These are phyloP conservation scores for Dothidotthia symphoricarpi DNA, from an alignment of 2,329 filamentous ascomycete species.

Conservation along the genomic window DNA sequence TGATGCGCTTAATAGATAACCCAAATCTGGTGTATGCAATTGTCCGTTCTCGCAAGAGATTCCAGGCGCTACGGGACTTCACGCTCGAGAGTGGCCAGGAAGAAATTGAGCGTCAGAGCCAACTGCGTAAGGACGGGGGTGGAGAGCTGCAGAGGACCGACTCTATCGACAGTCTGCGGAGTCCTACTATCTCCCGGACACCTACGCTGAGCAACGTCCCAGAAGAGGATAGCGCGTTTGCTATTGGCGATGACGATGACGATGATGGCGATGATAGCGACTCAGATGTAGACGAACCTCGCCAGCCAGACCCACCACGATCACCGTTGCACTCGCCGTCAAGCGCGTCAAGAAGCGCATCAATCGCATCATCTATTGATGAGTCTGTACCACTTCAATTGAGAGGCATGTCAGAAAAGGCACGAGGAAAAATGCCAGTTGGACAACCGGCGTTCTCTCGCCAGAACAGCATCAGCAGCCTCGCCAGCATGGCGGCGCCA, in stretches of 20 bases:
- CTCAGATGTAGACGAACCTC: conserved; percentile 61
- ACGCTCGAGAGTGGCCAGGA: conserved; percentile 89
- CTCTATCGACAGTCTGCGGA: conserved; percentile 67
- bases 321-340: conserved; percentile 33
- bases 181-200: conserved; percentile 58
- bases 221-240: conserved; percentile 77
- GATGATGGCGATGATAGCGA: conserved; percentile 39
- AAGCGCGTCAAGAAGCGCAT: conserved; percentile 61
- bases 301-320: conserved; percentile 38
- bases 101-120: conserved; percentile 79
- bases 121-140: conserved; percentile 62
- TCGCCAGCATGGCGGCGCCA: conserved; percentile 63
- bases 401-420: conserved; percentile 95
- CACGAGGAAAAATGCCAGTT: conserved; percentile 90
- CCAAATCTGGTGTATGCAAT: conserved; percentile 77
- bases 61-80: conserved; percentile 81
- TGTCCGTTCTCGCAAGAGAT: conserved; percentile 74
- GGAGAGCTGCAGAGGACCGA: conserved; percentile 49
- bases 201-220: conserved; percentile 66
- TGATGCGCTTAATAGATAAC: conserved; percentile 59
- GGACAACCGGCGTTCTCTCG: conserved; percentile 79
- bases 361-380: conserved; percentile 65
- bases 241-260: conserved; percentile 77
- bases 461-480: conserved; percentile 83
- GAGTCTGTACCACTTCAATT: conserved; percentile 80